Evolutionary conservation across 441 rosid species (phyloP), one percentile per base, ranked within the genome.

Genomic region (Euphorbia corollata): DNA sequence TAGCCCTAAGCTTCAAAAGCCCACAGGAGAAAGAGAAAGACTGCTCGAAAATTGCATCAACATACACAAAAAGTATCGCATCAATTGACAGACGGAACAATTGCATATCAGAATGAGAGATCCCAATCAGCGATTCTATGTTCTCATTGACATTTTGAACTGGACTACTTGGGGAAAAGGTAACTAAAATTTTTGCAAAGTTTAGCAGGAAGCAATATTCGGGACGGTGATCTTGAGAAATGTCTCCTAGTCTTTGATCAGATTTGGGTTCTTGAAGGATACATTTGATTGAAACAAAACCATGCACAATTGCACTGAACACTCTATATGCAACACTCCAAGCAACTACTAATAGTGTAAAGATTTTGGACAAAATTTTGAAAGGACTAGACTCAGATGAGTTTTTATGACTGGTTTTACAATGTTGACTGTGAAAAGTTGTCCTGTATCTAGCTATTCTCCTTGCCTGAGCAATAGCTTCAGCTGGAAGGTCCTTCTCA

Each of bases 401-500:
- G 24, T 79, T 81, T 2, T 69, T 68, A 58, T 54, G 57, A 64
- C 68, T 56, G 68, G 68, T 77, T 75, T 73, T 69, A 75, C 68
- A 75, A 75, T 65, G 70, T 65, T 68, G 83, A 78, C 71, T 63
- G 45, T 78, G 74, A 70, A 73, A 58, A 43, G 75, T 64, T 66
- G 82, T 82, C 75, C 85, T 83, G 78, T 77, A 79, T 68, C 95
- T 83, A 70, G 86, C 96, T 70, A 91, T 82, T 74, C 86, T 83
- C 68, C 99, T 79, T 54, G 96, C 99, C 80, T 83, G 95, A 55
- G 86, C 83, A 68, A 93, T 83, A 67, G 91, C 90, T 78, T 87
- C 90, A 69, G 85, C 82, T 22, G 96, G 86, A 58, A 93, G 87
- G 72, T 87, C 76, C 71, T 84, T 84, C 79, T 93, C 99, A 68